A percentile compares a stretch with the other conserved stretches of the same genome.
Evolutionary conservation across 2,329 filamentous ascomycete species (phyloP).

Genomic region (Truncatella angustata): DNA sequence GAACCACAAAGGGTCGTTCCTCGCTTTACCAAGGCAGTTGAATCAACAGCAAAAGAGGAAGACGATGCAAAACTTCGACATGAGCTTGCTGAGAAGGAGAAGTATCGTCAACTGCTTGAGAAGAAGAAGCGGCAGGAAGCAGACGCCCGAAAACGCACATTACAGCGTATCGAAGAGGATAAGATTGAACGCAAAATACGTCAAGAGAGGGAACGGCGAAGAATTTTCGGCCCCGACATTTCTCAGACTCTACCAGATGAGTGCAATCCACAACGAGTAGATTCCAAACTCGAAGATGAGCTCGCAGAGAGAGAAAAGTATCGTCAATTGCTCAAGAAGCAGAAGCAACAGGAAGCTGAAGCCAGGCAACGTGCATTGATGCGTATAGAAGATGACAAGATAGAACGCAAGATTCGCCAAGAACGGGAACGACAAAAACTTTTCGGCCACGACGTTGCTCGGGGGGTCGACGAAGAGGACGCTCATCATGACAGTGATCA

Average conservation of each 20-base stretch:
- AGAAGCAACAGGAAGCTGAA: neutral
- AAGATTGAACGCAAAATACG: constrained; percentile 7
- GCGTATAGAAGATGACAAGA: constrained; percentile 17
- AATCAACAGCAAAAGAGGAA: neutral
- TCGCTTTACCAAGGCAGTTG: neutral
- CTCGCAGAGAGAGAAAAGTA: constrained; percentile 14
- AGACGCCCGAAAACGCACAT: constrained; percentile 9
- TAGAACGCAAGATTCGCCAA: neutral
- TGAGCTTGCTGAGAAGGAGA: constrained; percentile 13
- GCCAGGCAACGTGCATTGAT: neutral
- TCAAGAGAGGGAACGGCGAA: neutral
- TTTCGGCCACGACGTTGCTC: neutral
- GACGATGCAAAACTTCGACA: neutral
- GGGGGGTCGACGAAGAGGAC: no score
- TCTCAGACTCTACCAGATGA: neutral
- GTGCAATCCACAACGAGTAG: no score
- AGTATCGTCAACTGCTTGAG: constrained; percentile 10
- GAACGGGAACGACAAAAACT: neutral
- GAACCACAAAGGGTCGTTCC: neutral
- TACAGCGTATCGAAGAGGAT: constrained; percentile 17
- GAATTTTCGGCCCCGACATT: neutral
- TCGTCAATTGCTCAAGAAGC: neutral
- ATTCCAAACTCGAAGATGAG: constrained; percentile 4
- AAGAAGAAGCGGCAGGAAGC: constrained; percentile 12
- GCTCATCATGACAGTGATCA: no score